Evolutionary conservation across 805 yeast genomes (phyloP), one percentile per base, ranked within the genome.

Genomic region (Suhomyces sp.): DNA sequence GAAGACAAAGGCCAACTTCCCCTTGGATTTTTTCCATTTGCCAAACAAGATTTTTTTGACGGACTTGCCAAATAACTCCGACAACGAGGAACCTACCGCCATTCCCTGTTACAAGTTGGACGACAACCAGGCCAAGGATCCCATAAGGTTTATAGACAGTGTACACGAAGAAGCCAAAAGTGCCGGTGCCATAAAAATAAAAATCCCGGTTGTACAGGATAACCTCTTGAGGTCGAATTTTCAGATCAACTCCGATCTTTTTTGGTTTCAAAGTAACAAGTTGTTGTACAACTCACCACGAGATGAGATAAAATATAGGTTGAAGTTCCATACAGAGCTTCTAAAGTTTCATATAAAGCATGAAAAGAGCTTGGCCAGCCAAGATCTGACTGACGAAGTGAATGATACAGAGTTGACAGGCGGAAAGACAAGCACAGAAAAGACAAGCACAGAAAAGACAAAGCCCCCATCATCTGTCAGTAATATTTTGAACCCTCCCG

Each of bases 111-210:
- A 84, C 12, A 66, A 68, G 45, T 87, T 92, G 1, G 69, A 84
- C 1, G 69, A 68, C 17, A 75, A 74, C 22, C 85, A 87, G 19
- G 54, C 63, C 53, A 61, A 66, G 9, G 85, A 86, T 63, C 96
- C 96, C 0, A 79, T 86, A 19, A 66, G 65, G n/a, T 86, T 84
- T 57, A 71, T 89, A 15, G 85, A 87, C 20, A 73, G 80, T 12
- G 66, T 82, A 1, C 65, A 69, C 10, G 72, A 76, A 0, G 59
- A 76, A 8, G 96, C 94, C 2, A 67, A 64, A 29, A 64, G 69
- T 25, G 82, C 77, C 64, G 97, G 97, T 0, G 91, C 94, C 60
- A 68, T 90, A 43, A 92, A 91, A 61, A 64, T 92, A 2, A 72
- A 80, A 6, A 85, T 96, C 4, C 92, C 93, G 1, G 59, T 52